Conservation (phyloP, 805 yeast species). For the Pichia phayaonensis region DNA sequence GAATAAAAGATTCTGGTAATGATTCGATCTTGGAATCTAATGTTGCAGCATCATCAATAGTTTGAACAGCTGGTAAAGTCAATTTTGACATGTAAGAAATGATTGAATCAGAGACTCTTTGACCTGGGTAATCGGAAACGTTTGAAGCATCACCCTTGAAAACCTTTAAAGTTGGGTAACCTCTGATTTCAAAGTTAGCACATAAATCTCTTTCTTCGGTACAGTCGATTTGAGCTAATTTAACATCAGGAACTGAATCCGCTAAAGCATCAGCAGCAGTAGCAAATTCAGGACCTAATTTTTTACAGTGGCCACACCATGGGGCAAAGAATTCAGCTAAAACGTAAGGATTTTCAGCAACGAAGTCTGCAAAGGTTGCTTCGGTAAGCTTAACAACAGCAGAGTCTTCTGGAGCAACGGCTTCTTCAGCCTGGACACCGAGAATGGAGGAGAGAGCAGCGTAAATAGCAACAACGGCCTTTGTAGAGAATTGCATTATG, state of each 20-base stretch:
- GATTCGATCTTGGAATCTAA: constrained; percentile 44
- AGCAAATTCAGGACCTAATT: constrained; percentile 71
- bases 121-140: constrained; percentile 70
- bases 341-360: too few relatives aligned
- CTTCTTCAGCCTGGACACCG: constrained; percentile 34
- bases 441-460: constrained; percentile 23
- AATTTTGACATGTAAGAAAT: constrained; percentile 73
- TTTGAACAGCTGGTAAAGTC: constrained; percentile 67
- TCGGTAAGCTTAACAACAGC: constrained; percentile 36
- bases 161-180: constrained; percentile 80
- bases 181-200: constrained; percentile 57
- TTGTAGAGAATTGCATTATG: constrained; percentile 30
- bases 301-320: constrained; percentile 97
- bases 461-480: constrained; percentile 34
- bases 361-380: too few relatives aligned
- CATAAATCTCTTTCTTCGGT: constrained; percentile 71
- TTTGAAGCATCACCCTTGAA: constrained; percentile 45
- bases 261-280: constrained; percentile 62
- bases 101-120: constrained; percentile 75
- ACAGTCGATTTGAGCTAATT: constrained; percentile 81
- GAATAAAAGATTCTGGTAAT: constrained; percentile 42
- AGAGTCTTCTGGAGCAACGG: constrained; percentile 72
- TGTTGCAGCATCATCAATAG: constrained; percentile 38
- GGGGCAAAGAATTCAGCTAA: constrained; percentile 84
- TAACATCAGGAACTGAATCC: constrained; percentile 43